Percentiles rank a stretch among this genome's conserved stretches.
Evolutionary conservation across 306 rosid genomes (phyloP).

Genomic region (Gastrolobium villosum): DNA sequence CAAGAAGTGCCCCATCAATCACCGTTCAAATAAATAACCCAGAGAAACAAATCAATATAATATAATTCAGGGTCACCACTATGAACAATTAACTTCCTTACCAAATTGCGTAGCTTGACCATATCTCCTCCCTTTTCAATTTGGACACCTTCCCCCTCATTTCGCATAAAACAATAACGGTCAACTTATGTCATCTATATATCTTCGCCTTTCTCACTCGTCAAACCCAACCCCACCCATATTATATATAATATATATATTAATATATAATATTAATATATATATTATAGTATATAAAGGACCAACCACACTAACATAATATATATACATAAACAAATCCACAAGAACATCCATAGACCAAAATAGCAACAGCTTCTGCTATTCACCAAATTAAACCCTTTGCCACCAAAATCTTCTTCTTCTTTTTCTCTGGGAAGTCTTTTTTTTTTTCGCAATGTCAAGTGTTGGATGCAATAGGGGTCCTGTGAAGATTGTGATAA

Average conservation of each 20-base stretch:
- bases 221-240: slow-evolving; percentile 35
- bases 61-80: too few species aligned
- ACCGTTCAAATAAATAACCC: too few species aligned
- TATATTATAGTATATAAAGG: not conserved
- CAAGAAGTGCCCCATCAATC: too few species aligned
- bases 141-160: slow-evolving; percentile 7
- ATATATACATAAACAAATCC: not conserved
- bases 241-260: not conserved
- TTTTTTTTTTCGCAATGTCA: slow-evolving; percentile 18
- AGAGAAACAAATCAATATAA: too few species aligned
- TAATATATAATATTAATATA: not conserved
- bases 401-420: not conserved
- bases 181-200: slow-evolving; percentile 49
- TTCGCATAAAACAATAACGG: slow-evolving; percentile 41
- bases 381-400: not conserved
- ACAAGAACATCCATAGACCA: not conserved
- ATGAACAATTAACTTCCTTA: not conserved
- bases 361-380: not conserved
- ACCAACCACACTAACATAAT: not conserved
- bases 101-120: slow-evolving; percentile 45
- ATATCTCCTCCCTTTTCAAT: not conserved
- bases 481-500: slow-evolving; percentile 71
- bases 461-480: slow-evolving; percentile 31
- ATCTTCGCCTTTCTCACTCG: not conserved
- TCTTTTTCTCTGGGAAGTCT: too few species aligned